These are phyloP conservation scores for Cercophora scortea DNA, from an alignment of 495 filamentous ascomycete species.

Conservation along the genomic window DNA sequence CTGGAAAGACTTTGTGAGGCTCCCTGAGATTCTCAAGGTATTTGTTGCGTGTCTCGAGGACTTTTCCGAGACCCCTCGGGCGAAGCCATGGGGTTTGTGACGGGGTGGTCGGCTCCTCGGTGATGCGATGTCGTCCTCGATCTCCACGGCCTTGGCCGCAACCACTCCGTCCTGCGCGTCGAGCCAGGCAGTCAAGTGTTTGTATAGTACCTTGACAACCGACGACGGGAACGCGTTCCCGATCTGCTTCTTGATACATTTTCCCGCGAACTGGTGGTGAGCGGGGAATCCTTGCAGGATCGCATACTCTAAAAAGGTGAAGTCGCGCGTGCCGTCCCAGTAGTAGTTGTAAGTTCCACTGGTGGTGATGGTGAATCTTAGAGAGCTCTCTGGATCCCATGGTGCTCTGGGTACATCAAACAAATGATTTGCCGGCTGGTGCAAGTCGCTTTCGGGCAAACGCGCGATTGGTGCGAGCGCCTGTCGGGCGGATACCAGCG, in stretches of 20 bases:
- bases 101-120: too few species aligned
- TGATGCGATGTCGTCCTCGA: too few species aligned
- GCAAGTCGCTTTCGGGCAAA: constrained; percentile 34
- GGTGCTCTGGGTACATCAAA: constrained; percentile 17
- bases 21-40: too few species aligned
- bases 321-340: constrained; percentile 56
- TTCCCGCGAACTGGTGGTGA: constrained; percentile 50
- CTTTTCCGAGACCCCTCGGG: too few species aligned
- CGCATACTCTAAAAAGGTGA: constrained; percentile 68
- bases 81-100: too few species aligned
- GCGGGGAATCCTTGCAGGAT: constrained; percentile 68
- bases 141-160: too few species aligned
- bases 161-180: constrained; percentile 43
- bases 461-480: constrained; percentile 27
- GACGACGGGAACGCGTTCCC: constrained; percentile 80
- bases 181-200: constrained; percentile 49
- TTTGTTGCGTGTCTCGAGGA: too few species aligned
- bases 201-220: constrained; percentile 52
- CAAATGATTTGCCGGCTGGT: constrained; percentile 25
- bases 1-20: too few species aligned
- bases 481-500: constrained; percentile 20
- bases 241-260: constrained; percentile 57
- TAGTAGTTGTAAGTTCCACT: constrained; percentile 63
- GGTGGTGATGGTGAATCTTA: constrained; percentile 59
- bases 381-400: constrained; percentile 31